These are phyloP conservation scores for Cladosporium cucumerinum DNA, from an alignment of 2,329 filamentous ascomycete genomes.

Conservation along the genomic window DNA sequence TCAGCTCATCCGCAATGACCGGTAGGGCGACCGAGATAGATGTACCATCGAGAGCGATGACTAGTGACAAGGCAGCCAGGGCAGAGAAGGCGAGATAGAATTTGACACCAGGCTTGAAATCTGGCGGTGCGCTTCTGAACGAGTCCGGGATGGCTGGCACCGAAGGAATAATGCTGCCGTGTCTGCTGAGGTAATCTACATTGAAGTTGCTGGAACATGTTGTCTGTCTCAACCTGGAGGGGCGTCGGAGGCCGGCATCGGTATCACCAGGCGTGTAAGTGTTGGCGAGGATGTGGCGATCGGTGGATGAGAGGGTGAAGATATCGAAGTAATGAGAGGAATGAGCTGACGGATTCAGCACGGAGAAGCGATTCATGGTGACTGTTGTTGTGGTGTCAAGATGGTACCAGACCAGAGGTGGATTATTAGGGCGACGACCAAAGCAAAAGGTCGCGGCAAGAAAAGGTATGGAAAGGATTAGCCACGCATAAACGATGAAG, in stretches of 20 bases:
- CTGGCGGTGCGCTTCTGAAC: background rate
- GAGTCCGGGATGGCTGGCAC: background rate
- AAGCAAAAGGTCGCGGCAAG: background rate
- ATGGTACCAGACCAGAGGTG: background rate
- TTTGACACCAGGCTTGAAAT: background rate
- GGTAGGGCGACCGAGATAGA: background rate
- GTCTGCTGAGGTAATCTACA: background rate
- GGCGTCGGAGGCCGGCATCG: background rate
- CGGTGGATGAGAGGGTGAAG: background rate
- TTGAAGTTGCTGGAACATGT: background rate
- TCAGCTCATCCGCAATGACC: constrained; percentile 27
- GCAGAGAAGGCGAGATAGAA: background rate
- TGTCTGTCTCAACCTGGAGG: background rate
- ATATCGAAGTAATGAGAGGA: background rate
- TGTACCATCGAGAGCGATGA: background rate
- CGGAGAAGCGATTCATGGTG: background rate
- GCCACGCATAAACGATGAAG: background rate
- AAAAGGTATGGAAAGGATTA: background rate
- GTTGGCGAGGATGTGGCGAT: background rate
- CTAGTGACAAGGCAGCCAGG: background rate
- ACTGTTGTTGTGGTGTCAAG: background rate
- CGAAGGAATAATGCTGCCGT: background rate
- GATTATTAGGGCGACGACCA: background rate
- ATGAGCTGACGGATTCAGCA: background rate
- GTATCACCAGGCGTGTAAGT: background rate